phyloP scores from a whole-genome alignment of 2,329 filamentous ascomycete species.

The Penicillium verrucosum region DNA sequence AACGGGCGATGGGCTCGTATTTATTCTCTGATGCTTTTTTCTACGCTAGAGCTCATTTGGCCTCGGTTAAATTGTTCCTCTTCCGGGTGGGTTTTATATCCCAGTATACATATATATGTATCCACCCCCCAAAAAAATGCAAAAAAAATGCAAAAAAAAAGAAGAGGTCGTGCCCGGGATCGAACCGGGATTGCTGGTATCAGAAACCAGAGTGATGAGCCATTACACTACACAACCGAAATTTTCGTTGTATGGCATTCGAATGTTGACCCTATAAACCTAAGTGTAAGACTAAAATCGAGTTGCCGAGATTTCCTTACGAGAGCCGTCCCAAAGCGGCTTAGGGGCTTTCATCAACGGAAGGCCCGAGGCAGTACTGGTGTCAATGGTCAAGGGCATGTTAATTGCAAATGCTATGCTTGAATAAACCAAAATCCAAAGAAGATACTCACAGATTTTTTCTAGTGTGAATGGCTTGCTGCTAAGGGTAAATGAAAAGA shows the following conservation, averaged over 20 bases:
- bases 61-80: neutral
- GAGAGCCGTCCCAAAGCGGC: too few species aligned
- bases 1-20: neutral
- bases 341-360: too few species aligned
- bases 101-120: neutral
- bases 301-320: neutral
- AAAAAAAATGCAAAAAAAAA: neutral
- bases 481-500: too few species aligned
- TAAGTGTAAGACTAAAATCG: too few species aligned
- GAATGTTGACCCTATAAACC: neutral
- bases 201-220: slow-evolving; percentile 2
- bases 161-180: slow-evolving; percentile 10
- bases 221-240: neutral
- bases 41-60: slow-evolving; percentile 9
- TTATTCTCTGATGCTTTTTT: neutral
- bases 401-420: neutral
- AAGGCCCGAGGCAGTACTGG: neutral
- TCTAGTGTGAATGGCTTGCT: too few species aligned
- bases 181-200: slow-evolving; percentile 7
- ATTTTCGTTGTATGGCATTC: neutral
- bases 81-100: neutral
- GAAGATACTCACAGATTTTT: too few species aligned
- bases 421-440: too few species aligned
- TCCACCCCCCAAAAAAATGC: too few species aligned
- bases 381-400: too few species aligned